Evolutionary conservation across 768 basidiomycete species (phyloP).

Genomic region (Pisolithus tinctorius): DNA sequence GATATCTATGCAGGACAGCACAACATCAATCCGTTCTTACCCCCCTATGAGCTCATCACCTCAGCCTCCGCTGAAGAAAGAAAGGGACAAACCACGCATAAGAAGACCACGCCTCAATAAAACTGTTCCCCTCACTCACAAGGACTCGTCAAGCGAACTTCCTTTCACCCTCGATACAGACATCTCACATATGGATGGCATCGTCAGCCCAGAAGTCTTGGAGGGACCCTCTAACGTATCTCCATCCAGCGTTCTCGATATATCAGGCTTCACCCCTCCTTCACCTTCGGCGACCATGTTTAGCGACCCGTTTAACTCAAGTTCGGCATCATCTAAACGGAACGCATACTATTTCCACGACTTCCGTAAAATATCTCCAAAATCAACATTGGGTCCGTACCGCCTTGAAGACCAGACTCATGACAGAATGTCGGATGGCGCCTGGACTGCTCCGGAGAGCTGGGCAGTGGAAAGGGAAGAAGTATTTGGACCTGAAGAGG

Average conservation of each 20-base stretch:
- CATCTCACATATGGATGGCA: constrained; percentile 69
- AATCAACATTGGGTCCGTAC: constrained; percentile 23
- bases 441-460: constrained; percentile 70
- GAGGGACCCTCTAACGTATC: constrained; percentile 15
- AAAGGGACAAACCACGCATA: constrained; percentile 18
- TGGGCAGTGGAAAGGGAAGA: constrained; percentile 62
- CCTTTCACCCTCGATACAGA: constrained; percentile 19
- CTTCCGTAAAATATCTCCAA: constrained; percentile 47
- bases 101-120: constrained; percentile 19
- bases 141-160: constrained; percentile 29
- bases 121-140: constrained; percentile 11
- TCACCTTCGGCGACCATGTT: constrained; percentile 27
- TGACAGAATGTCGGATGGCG: constrained; percentile 20
- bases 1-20: constrained; percentile 16
- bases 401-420: constrained; percentile 4
- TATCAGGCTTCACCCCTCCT: constrained; percentile 37
- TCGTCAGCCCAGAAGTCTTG: constrained; percentile 42
- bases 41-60: constrained; percentile 6
- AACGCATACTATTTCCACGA: constrained; percentile 13
- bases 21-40: not conserved
- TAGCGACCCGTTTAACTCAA: constrained; percentile 30
- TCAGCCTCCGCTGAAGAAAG: constrained; percentile 18
- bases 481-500: constrained; percentile 28
- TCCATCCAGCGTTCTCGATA: constrained; percentile 12
- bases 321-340: constrained; percentile 15